phyloP scores from a whole-genome alignment of 2,329 filamentous ascomycete species.

The Fusarium napiforme region DNA sequence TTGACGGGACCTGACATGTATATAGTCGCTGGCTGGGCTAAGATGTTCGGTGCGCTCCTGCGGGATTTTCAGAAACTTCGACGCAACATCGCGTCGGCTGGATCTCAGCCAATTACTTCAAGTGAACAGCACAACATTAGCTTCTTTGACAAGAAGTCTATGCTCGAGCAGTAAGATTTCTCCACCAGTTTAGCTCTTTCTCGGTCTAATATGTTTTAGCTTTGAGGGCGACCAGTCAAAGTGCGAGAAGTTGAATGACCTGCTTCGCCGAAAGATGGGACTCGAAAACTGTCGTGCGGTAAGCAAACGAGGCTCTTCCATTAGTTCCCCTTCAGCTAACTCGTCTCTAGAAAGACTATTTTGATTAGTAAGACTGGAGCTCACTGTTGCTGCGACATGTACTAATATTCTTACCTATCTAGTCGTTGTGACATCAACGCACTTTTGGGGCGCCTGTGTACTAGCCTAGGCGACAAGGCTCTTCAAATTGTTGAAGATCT shows the following conservation, averaged over 20 bases:
- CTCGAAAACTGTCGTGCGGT: background rate
- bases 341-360: background rate
- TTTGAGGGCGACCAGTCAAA: background rate
- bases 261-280: background rate
- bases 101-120: background rate
- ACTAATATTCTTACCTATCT: background rate
- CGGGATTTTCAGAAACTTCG: background rate
- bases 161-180: background rate
- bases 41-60: fast-evolving
- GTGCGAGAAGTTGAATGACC: background rate
- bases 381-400: background rate
- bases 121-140: background rate
- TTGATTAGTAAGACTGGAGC: background rate
- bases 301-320: background rate
- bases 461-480: background rate
- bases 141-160: background rate
- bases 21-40: background rate
- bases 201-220: background rate
- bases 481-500: background rate
- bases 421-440: background rate
- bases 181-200: fast-evolving
- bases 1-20: background rate
- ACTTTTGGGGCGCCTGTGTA: background rate
- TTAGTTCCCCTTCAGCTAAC: background rate
- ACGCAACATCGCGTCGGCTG: background rate